Evolutionary conservation across 2,329 filamentous ascomycete species (phyloP).

Genomic region (Stachybotrys echinatus): DNA sequence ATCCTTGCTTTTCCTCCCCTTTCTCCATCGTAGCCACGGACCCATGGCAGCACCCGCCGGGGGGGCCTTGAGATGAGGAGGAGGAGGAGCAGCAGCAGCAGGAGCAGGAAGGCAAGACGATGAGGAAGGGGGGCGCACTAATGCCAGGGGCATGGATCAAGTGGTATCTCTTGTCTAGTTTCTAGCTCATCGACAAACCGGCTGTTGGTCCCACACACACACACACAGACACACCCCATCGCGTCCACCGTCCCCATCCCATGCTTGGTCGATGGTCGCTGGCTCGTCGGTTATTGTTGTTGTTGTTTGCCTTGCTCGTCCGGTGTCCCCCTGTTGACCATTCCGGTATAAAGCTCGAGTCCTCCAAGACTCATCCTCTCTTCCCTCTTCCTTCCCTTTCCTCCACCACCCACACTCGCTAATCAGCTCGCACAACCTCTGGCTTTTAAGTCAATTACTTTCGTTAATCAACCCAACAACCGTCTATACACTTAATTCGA

Average conservation of each 20-base stretch:
- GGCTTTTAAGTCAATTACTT: conserved; percentile 55
- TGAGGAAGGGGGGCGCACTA: no score
- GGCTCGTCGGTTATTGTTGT: no score
- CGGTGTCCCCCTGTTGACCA: conserved; percentile 14
- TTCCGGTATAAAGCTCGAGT: conserved; percentile 44
- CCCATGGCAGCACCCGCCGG: no score
- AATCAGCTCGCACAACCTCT: conserved; percentile 31
- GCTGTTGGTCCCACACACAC: neutral
- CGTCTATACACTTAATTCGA: conserved; percentile 16
- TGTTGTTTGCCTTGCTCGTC: no score
- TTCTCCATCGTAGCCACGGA: neutral
- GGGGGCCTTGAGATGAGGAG: neutral
- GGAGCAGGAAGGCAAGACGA: no score
- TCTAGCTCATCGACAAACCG: neutral
- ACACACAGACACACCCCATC: no score
- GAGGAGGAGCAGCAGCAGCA: neutral
- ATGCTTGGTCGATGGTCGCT: no score
- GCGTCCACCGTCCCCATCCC: no score
- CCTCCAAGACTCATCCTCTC: conserved; percentile 28
- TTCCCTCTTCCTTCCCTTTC: conserved; percentile 25
- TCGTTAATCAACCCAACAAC: conserved; percentile 37
- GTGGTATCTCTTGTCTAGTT: no score
- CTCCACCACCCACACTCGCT: conserved; percentile 42
- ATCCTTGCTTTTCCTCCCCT: neutral
- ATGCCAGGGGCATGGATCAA: no score